Percentiles rank a stretch among this genome's conserved stretches.
These are phyloP conservation scores for Fagopyrum esculentum DNA, from an alignment of 148 eudicot species.

Conservation along the genomic window DNA sequence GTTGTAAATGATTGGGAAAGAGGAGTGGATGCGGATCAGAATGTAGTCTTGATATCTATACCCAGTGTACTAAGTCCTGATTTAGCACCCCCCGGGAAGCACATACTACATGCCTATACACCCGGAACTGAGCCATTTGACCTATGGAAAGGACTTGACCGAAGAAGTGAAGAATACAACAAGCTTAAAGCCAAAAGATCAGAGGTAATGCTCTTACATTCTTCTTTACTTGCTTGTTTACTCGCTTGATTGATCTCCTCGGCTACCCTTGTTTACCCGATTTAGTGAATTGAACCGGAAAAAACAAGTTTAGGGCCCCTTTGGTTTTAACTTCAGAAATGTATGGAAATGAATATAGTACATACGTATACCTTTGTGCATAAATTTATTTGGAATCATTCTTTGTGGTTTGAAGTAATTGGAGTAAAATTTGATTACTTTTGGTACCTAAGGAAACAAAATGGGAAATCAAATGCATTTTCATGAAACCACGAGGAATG, in stretches of 20 bases:
- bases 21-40: constrained; percentile 97
- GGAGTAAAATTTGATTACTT: too few species aligned
- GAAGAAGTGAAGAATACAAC: constrained; percentile 75
- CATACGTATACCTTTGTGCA: too few species aligned
- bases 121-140: constrained; percentile 93
- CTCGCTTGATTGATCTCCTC: not conserved
- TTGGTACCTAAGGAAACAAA: too few species aligned
- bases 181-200: constrained; percentile 79
- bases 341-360: too few species aligned
- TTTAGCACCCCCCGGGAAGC: constrained; percentile 91
- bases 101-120: constrained; percentile 80
- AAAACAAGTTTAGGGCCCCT: too few species aligned
- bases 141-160: constrained; percentile 92
- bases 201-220: constrained; percentile 48
- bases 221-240: not conserved
- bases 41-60: constrained; percentile 86
- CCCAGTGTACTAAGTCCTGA: constrained; percentile 81
- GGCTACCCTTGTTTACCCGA: not conserved
- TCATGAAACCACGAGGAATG: too few species aligned
- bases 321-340: too few species aligned
- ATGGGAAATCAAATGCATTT: too few species aligned
- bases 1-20: constrained; percentile 87
- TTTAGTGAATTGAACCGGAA: too few species aligned
- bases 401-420: too few species aligned
- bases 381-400: too few species aligned